These are phyloP conservation scores for Uronychia binucleata DNA, from an alignment of 73 alveolate genomes.

Conservation along the genomic window DNA sequence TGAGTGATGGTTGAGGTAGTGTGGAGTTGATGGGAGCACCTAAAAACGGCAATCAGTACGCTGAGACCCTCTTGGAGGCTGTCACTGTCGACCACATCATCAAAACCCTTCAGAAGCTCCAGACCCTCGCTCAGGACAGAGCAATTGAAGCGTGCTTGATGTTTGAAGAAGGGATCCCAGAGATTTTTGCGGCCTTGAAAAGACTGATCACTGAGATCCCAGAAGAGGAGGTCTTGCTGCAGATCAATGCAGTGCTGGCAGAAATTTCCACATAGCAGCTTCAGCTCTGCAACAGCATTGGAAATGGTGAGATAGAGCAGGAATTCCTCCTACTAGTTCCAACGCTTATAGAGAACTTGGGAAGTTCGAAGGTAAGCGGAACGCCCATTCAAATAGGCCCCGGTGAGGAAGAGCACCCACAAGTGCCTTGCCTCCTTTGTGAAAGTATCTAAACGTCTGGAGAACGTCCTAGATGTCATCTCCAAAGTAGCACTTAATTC, in stretches of 20 bases:
- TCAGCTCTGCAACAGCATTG: background rate
- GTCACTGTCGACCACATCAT: background rate
- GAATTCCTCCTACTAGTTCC: conserved; percentile 49
- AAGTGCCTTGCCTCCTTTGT: conserved; percentile 70
- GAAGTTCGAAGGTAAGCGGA: conserved; percentile 60
- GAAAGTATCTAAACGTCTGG: conserved; percentile 55
- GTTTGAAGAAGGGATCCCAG: background rate
- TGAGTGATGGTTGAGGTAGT: no score
- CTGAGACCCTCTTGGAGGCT: background rate
- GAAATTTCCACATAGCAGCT: background rate
- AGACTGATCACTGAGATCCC: background rate
- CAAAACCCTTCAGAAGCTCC: background rate
- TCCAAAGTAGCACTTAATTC: conserved; percentile 28
- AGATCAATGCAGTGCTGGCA: background rate
- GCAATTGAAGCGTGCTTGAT: background rate
- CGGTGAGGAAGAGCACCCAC: conserved; percentile 63
- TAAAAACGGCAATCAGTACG: background rate
- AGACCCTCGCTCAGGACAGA: background rate
- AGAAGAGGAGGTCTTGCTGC: background rate
- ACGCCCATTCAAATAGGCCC: conserved; percentile 50
- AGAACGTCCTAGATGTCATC: conserved; percentile 32
- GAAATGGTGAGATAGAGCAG: conserved; percentile 41
- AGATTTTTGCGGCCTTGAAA: background rate
- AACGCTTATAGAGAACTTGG: conserved; percentile 58
- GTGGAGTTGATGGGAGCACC: background rate